Conservation (phyloP, 345 rosid species). For the Raphanus sativus region DNA sequence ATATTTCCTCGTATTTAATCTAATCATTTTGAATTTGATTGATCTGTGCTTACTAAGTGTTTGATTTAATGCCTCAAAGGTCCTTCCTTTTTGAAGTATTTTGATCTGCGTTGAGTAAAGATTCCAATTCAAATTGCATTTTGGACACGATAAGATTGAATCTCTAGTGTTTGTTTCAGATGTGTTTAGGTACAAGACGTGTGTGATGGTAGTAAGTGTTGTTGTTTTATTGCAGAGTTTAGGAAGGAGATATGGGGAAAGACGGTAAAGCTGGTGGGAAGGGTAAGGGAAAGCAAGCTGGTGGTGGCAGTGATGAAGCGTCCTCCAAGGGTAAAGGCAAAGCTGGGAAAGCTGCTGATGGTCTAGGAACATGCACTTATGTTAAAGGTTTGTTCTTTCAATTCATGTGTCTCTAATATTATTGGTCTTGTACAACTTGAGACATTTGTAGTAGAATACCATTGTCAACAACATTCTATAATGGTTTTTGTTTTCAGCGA, state of each 20-base stretch:
- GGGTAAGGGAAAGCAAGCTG: constrained; percentile 85
- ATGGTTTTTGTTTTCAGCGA: constrained; percentile 49
- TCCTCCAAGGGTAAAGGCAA: constrained; percentile 94
- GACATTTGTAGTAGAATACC: not conserved
- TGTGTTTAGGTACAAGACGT: not conserved
- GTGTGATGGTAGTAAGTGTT: too few species aligned
- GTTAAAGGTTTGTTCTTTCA: constrained; percentile 74
- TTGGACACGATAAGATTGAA: not conserved
- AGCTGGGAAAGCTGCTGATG: constrained; percentile 78
- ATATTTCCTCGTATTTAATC: not conserved
- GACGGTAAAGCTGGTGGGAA: constrained; percentile 72
- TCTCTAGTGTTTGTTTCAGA: not conserved
- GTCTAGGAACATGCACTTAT: constrained; percentile 95
- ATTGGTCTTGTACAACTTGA: not conserved
- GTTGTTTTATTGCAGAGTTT: not conserved
- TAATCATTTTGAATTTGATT: not conserved
- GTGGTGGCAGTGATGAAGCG: constrained; percentile 61
- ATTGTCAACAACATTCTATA: not conserved
- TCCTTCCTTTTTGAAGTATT: not conserved
- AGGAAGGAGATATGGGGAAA: constrained; percentile 51
- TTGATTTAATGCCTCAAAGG: not conserved
- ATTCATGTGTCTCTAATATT: too few species aligned
- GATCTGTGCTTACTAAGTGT: not conserved
- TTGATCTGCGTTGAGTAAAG: too few species aligned
- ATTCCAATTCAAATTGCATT: constrained; percentile 11